Evolutionary conservation across 2,329 filamentous ascomycete species (phyloP).

Genomic region (Botrytis pseudocinerea): DNA sequence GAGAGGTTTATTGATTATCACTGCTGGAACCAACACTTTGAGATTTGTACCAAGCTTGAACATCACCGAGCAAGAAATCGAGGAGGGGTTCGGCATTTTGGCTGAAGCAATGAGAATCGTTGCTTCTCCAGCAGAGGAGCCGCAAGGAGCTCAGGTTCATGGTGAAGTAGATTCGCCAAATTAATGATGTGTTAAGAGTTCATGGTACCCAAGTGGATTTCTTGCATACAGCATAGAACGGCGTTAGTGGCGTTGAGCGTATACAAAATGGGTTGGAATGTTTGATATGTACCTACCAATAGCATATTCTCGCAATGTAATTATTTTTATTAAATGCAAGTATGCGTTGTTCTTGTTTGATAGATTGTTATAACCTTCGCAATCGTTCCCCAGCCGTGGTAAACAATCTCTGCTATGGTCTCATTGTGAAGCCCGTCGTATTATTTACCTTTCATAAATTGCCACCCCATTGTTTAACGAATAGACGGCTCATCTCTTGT

Average conservation of each 20-base stretch:
- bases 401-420: background rate
- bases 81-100: slow-evolving; percentile 73
- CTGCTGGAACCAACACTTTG: slow-evolving; percentile 87
- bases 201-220: background rate
- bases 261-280: slow-evolving; percentile 1
- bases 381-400: background rate
- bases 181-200: slow-evolving; percentile 21
- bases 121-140: slow-evolving; percentile 25
- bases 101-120: slow-evolving; percentile 58
- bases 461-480: too few relatives aligned
- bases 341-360: background rate
- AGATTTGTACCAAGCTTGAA: slow-evolving; percentile 87
- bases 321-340: background rate
- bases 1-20: slow-evolving; percentile 85
- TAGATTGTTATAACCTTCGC: background rate
- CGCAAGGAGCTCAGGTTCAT: slow-evolving; percentile 29
- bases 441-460: background rate
- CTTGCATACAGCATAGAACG: background rate
- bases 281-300: background rate
- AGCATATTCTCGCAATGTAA: background rate
- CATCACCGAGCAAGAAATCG: slow-evolving; percentile 78
- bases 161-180: slow-evolving; percentile 38
- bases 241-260: slow-evolving; percentile 8
- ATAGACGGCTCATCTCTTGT: background rate
- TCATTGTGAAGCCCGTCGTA: background rate